These are phyloP conservation scores for Orbilia ellipsospora DNA, from an alignment of 2,329 filamentous ascomycete species.

Conservation along the genomic window DNA sequence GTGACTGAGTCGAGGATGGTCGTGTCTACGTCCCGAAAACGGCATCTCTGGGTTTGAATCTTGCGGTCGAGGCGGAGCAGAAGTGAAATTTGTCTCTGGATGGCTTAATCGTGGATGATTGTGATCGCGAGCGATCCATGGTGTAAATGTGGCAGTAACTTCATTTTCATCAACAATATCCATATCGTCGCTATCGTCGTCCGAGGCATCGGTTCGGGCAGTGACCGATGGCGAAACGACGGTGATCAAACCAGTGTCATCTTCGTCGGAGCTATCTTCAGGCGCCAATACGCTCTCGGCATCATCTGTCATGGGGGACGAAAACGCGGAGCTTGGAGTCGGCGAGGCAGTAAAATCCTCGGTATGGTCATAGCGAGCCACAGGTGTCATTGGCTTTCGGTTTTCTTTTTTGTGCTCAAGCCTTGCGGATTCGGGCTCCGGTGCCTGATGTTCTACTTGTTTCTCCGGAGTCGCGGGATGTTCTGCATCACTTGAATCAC, in stretches of 20 bases:
- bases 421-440: conserved; percentile 73
- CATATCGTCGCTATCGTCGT: conserved; percentile 53
- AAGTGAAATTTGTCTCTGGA: conserved; percentile 53
- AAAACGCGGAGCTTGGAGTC: conserved; percentile 52
- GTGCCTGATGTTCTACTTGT: conserved; percentile 69
- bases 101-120: conserved; percentile 52
- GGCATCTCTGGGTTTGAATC: conserved; percentile 54
- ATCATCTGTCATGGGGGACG: conserved; percentile 53
- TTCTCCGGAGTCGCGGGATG: conserved; percentile 73
- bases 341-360: conserved; percentile 50
- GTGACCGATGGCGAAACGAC: conserved; percentile 52
- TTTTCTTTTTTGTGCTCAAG: conserved; percentile 72
- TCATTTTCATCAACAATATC: conserved; percentile 52
- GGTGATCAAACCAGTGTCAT: conserved; percentile 56
- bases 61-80: conserved; percentile 39
- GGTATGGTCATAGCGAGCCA: conserved; percentile 38
- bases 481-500: conserved; percentile 31
- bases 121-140: conserved; percentile 51
- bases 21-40: conserved; percentile 45
- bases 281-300: conserved; percentile 47
- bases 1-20: conserved; percentile 50
- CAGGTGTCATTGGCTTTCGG: conserved; percentile 54
- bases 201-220: conserved; percentile 39
- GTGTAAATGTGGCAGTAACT: conserved; percentile 53
- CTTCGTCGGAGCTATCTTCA: conserved; percentile 53